Evolutionary conservation across 2,329 filamentous ascomycete species (phyloP), one percentile per base, ranked within the genome.

Genomic region (Monilinia fructicola): DNA sequence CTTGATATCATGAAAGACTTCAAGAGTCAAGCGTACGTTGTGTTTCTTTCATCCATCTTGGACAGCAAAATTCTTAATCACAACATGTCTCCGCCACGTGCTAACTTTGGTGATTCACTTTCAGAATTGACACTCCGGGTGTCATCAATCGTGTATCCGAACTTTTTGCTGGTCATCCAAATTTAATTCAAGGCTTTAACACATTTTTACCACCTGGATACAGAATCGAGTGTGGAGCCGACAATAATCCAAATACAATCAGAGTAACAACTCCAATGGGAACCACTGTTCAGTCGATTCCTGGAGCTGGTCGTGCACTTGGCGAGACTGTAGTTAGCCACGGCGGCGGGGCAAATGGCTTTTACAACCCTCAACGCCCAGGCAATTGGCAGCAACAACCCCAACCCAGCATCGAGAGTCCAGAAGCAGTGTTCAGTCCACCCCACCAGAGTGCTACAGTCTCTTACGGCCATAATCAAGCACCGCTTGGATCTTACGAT

Each of bases 1-100:
- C 81, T 99, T 55, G 95, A 99, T 73, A 99, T 99, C 59, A 99
- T 99, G 95, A 99, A 99, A 76, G 95, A 99, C 74, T 99, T 99
- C 78, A 99, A 99, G 80, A 97, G 93, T 74, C 94, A 97, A 80
- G 93, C 93, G 86, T 93, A 82, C 80, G 90, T 84, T 65, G 26
- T 65, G 14, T 28, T 46, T 42, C 23, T 23, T 23, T 48, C 35
- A 28, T n/a, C 46, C 56, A 55, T 46, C 26, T 59, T 26, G 44
- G n/a, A 31, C 40, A 59, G 54, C 42, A 11, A 58, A 54, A 18
- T 35, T 18, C 53, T 26, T 54, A 1, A 55, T 56, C 67, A 74
- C 81, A 70, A 82, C 70, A 35, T 52, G 18, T 38, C 28, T 12
- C 11, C 6, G 26, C 9, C 40, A 52, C 23, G 28, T 64, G 61